These are phyloP conservation scores for Strobilomyces dryophilus DNA, from an alignment of 768 basidiomycete genomes.

Conservation along the genomic window DNA sequence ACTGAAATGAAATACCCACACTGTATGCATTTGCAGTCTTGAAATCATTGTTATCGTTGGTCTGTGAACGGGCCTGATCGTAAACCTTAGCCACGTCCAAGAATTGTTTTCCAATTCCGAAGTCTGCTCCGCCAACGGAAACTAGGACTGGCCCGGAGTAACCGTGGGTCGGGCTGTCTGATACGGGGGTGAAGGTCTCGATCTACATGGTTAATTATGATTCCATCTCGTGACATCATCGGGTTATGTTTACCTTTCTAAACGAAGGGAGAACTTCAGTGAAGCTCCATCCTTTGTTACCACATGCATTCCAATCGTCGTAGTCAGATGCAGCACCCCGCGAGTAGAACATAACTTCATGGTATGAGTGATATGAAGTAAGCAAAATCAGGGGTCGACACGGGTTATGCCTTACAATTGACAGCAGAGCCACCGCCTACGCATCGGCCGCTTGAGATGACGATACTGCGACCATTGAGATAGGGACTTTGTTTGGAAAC, in stretches of 20 bases:
- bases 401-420: conserved; percentile 41
- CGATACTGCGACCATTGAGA: conserved; percentile 39
- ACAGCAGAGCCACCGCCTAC: conserved; percentile 62
- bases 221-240: background rate
- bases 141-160: conserved; percentile 31
- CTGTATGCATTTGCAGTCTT: conserved; percentile 23
- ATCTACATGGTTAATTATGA: conserved; percentile 41
- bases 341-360: conserved; percentile 45
- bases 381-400: background rate
- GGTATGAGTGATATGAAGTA: background rate
- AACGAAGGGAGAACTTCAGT: conserved; percentile 52
- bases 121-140: conserved; percentile 6
- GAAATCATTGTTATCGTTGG: conserved; percentile 49
- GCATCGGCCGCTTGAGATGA: conserved; percentile 46
- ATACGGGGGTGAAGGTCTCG: conserved; percentile 33
- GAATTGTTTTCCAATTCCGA: conserved; percentile 38
- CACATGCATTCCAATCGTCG: conserved; percentile 51
- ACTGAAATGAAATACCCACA: conserved; percentile 11
- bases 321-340: conserved; percentile 60
- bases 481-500: conserved; percentile 36
- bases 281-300: conserved; percentile 60
- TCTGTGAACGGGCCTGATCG: conserved; percentile 42
- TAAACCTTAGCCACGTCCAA: conserved; percentile 42
- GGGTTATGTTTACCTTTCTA: conserved; percentile 41
- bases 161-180: conserved; percentile 34